phyloP scores from a whole-genome alignment of 1,284 basidiomycete species.

The Heterobasidion irregulare region DNA sequence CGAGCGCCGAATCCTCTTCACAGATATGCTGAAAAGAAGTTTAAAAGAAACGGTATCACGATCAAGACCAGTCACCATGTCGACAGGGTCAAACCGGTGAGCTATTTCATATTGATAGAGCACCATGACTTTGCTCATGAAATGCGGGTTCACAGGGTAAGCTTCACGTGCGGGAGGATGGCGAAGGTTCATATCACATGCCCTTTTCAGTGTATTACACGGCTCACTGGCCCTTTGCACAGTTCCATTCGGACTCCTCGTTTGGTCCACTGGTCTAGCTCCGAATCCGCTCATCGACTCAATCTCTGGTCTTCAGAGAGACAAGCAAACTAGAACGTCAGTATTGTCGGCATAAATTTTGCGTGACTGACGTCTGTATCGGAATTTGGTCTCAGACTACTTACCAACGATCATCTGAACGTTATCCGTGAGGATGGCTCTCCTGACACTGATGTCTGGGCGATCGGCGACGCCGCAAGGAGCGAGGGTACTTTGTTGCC shows the following conservation, averaged over 20 bases:
- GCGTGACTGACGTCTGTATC: background rate
- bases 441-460: slow-evolving; percentile 70
- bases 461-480: slow-evolving; percentile 73
- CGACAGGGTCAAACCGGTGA: slow-evolving; percentile 63
- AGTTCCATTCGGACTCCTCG: slow-evolving; percentile 77
- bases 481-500: slow-evolving; percentile 61
- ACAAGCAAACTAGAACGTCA: slow-evolving; percentile 53
- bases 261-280: slow-evolving; percentile 82
- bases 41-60: slow-evolving; percentile 3
- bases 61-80: slow-evolving; percentile 67
- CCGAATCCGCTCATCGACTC: slow-evolving; percentile 70
- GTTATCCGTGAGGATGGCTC: slow-evolving; percentile 48
- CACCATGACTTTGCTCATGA: background rate
- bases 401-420: slow-evolving; percentile 57
- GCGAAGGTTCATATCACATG: slow-evolving; percentile 35
- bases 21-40: slow-evolving; percentile 6
- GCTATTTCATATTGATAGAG: slow-evolving; percentile 12
- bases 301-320: slow-evolving; percentile 53
- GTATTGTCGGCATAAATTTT: slow-evolving; percentile 8
- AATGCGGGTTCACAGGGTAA: slow-evolving; percentile 30
- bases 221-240: background rate
- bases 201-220: background rate
- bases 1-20: background rate
- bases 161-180: slow-evolving; percentile 54
- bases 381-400: slow-evolving; percentile 32